Evolutionary conservation across 306 rosid species (phyloP), one percentile per base, ranked within the genome.

Genomic region (Pyrus bretschneideri): DNA sequence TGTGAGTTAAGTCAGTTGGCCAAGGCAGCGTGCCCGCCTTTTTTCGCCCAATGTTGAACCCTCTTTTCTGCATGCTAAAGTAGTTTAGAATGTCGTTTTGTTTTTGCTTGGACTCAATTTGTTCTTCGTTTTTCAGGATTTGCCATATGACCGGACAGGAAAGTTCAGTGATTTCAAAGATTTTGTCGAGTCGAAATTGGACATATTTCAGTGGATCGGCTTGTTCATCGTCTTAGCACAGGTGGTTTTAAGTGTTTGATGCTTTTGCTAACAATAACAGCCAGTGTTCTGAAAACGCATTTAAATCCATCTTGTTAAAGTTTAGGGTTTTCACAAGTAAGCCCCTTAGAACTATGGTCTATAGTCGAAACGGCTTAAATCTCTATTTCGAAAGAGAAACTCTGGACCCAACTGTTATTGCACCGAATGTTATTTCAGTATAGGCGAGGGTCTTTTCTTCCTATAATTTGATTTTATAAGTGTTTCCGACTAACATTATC

Each of bases 131-230:
- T 54, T 72, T 74, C 74, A 84, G 84, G 87, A 84, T 74, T 74
- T 84, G 49, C 87, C 84, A 7, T 68, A 84, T 35, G 87, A 84
- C 62, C 82, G 82, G 64, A 76, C 82, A 1, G 77, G 82, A 17
- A 84, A 77, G 62, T 80, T 84, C 65, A 68, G 64, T 2, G 82
- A 80, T 62, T 80, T 84, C 54, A 78, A 74, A 80, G 77, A 80
- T 73, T 84, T 80, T 73, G 77, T 84, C 17, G 67, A 73, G 67
- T 80, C 82, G 25, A 84, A 85, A 77, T 54, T 79, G 17, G 82
- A 82, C 42, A 63, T 75, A 3, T 79, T 73, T 42, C 68, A 80
- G 73, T 86, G 79, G 82, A 57, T 84, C 22, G 78, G 81, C 25
- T 70, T 82, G 5, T 5, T 58, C 57, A 69, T 84, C 33, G 35